Evolutionary conservation across 768 basidiomycete genomes (phyloP).

Genomic region (Leccinum broughii): DNA sequence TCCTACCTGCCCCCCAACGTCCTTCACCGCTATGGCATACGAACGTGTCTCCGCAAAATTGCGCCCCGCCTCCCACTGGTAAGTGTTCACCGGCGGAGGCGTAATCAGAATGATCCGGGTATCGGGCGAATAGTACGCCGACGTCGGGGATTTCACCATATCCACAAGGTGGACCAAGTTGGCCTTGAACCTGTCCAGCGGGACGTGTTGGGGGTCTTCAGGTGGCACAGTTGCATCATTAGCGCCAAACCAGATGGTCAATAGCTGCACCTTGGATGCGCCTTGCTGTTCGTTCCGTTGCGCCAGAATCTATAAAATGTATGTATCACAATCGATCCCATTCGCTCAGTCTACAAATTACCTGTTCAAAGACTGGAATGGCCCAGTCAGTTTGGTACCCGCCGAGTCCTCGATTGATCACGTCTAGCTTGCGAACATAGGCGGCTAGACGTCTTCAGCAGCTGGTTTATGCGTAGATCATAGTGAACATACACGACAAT

Average conservation of each 20-base stretch:
- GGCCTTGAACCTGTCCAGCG: conserved; percentile 57
- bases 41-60: conserved; percentile 57
- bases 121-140: conserved; percentile 63
- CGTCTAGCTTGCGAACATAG: conserved; percentile 80
- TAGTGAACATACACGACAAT: conserved; percentile 43
- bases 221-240: conserved; percentile 74
- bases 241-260: conserved; percentile 87
- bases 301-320: conserved; percentile 52
- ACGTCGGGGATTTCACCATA: conserved; percentile 60
- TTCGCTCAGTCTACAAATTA: conserved; percentile 21
- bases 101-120: conserved; percentile 82
- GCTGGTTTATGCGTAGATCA: background rate
- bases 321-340: background rate
- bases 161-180: conserved; percentile 67
- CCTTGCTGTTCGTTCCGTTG: conserved; percentile 46
- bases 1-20: conserved; percentile 53
- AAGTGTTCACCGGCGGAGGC: conserved; percentile 78
- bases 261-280: conserved; percentile 63
- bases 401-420: conserved; percentile 80
- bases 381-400: conserved; percentile 92
- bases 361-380: conserved; percentile 77
- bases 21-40: conserved; percentile 72
- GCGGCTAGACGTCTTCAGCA: conserved; percentile 46
- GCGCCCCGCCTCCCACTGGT: conserved; percentile 51
- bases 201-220: conserved; percentile 73